Conservation (phyloP, 163 green algal genomes). For the Trebouxia gelatinosa region DNA sequence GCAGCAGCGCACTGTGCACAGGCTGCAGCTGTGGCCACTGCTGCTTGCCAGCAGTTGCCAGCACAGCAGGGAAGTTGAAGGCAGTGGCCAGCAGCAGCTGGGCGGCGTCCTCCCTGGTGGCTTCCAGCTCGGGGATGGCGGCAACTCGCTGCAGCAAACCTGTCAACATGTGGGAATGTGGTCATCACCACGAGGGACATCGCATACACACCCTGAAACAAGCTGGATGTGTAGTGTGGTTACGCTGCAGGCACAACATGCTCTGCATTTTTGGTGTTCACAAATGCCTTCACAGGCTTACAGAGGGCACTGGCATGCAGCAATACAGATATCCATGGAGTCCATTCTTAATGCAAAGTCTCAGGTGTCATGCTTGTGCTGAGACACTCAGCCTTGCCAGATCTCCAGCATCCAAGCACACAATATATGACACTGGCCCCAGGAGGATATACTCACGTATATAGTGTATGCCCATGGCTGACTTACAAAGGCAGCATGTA, state of each 20-base stretch:
- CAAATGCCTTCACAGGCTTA: neutral
- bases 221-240: neutral
- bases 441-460: neutral
- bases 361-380: too few species aligned
- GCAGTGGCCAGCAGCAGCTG: slow-evolving; percentile 31
- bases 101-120: neutral
- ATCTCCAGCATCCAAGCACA: neutral
- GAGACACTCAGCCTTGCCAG: too few species aligned
- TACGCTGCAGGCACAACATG: neutral
- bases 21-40: slow-evolving; percentile 36
- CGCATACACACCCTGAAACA: neutral
- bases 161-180: neutral
- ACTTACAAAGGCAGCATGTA: neutral
- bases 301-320: neutral
- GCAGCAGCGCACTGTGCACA: slow-evolving; percentile 48
- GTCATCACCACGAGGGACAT: neutral
- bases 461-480: neutral
- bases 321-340: neutral
- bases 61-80: slow-evolving; percentile 36
- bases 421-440: neutral
- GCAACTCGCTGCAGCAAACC: slow-evolving; percentile 11
- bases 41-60: slow-evolving; percentile 18
- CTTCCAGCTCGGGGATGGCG: slow-evolving; percentile 24
- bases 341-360: neutral
- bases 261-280: neutral